Evolutionary conservation across 257 asterid species (phyloP).

Genomic region (Fraxinus anomala): DNA sequence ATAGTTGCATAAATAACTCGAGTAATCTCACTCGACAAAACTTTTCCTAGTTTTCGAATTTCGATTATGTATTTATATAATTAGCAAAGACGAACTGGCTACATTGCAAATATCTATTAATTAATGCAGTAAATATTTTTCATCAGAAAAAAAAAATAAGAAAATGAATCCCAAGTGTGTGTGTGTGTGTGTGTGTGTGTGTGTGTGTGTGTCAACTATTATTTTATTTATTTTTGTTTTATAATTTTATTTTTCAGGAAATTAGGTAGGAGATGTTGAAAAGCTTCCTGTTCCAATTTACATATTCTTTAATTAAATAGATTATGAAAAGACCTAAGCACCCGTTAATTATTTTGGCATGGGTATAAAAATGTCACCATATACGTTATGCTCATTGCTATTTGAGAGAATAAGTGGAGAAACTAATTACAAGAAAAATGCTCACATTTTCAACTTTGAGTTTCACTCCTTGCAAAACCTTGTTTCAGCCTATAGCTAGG

Average conservation of each 20-base stretch:
- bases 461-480: conserved; percentile 9
- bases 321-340: background rate
- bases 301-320: background rate
- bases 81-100: background rate
- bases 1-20: background rate
- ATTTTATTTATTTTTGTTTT: background rate
- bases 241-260: background rate
- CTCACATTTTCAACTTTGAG: background rate
- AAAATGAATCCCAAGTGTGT: background rate
- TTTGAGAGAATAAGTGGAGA: background rate
- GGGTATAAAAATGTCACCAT: background rate
- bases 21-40: too few species aligned
- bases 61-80: too few species aligned
- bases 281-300: background rate
- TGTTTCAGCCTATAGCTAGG: conserved; percentile 19
- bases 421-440: conserved; percentile 6
- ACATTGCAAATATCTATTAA: too few species aligned
- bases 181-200: too few species aligned
- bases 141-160: too few species aligned
- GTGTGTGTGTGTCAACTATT: background rate
- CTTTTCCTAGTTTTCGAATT: background rate
- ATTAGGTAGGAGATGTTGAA: background rate
- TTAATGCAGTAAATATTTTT: too few species aligned
- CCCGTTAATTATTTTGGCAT: background rate
- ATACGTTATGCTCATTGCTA: background rate